Evolutionary conservation across 2,329 filamentous ascomycete genomes (phyloP).

Genomic region (Polychaeton citri): DNA sequence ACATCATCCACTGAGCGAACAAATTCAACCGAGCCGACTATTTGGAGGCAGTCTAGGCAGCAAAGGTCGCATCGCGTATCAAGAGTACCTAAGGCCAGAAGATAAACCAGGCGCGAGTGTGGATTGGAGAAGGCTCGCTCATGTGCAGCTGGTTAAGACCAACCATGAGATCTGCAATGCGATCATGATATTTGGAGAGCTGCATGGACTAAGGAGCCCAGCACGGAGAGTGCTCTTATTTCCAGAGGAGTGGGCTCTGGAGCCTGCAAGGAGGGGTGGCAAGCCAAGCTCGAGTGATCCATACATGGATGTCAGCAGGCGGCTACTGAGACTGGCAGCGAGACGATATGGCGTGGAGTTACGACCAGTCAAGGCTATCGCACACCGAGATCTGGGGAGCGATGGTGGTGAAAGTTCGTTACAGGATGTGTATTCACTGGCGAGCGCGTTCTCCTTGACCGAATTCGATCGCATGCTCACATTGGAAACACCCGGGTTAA

Average conservation of each 20-base stretch:
- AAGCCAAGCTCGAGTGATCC: constrained; percentile 26
- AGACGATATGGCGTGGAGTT: constrained; percentile 32
- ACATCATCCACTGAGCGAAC: constrained; percentile 3
- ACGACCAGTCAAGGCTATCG: constrained; percentile 28
- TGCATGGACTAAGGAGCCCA: constrained; percentile 32
- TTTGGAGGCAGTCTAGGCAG: constrained; percentile 10
- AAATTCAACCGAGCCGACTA: constrained; percentile 13
- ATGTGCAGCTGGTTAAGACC: constrained; percentile 32
- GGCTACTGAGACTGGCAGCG: constrained; percentile 32
- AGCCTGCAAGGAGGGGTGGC: constrained; percentile 16
- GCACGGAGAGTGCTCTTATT: constrained; percentile 33
- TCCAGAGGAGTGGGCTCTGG: constrained; percentile 24
- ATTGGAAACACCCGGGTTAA: constrained; percentile 30
- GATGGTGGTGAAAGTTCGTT: constrained; percentile 2
- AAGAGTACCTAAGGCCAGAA: constrained; percentile 11
- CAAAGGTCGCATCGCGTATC: constrained; percentile 13
- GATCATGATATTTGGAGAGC: constrained; percentile 35
- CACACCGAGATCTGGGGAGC: constrained; percentile 22
- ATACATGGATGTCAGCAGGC: constrained; percentile 29
- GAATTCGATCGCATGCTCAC: constrained; percentile 33
- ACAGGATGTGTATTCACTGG: constrained; percentile 26
- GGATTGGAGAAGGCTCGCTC: constrained; percentile 33
- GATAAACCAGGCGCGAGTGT: constrained; percentile 12
- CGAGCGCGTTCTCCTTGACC: constrained; percentile 30
- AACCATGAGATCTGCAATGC: constrained; percentile 36